These are phyloP conservation scores for Rutidosis leptorrhynchoides DNA, from an alignment of 129 eudicot genomes.

Conservation along the genomic window DNA sequence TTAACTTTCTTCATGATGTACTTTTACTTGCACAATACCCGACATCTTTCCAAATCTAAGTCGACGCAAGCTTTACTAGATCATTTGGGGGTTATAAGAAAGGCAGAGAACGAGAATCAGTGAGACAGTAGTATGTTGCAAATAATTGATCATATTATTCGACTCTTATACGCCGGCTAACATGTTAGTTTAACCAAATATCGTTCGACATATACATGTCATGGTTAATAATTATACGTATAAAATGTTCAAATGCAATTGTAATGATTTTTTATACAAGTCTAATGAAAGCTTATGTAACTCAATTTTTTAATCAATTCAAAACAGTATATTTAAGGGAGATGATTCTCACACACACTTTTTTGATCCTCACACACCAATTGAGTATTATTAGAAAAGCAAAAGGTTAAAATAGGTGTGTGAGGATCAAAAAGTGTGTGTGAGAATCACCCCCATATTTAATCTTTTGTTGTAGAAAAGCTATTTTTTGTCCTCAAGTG, in stretches of 20 bases:
- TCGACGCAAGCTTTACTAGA: neutral
- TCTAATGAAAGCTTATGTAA: constrained; percentile 4
- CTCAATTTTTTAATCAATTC: constrained; percentile 1
- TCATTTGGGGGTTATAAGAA: neutral
- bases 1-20: neutral
- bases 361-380: no score
- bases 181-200: neutral
- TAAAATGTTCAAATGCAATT: neutral
- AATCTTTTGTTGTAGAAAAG: constrained; percentile 25
- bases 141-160: neutral
- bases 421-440: no score
- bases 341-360: no score
- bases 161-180: neutral
- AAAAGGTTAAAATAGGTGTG: no score
- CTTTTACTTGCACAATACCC: neutral
- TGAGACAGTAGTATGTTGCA: neutral
- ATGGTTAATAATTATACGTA: neutral
- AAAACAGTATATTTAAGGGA: constrained; percentile 9
- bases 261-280: neutral
- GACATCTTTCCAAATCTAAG: neutral
- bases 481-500: constrained; percentile 21
- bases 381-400: no score
- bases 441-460: no score
- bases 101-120: neutral
- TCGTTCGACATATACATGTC: neutral